Evolutionary conservation across 345 rosid genomes (phyloP).

Genomic region (Sisymbrium altissimum): DNA sequence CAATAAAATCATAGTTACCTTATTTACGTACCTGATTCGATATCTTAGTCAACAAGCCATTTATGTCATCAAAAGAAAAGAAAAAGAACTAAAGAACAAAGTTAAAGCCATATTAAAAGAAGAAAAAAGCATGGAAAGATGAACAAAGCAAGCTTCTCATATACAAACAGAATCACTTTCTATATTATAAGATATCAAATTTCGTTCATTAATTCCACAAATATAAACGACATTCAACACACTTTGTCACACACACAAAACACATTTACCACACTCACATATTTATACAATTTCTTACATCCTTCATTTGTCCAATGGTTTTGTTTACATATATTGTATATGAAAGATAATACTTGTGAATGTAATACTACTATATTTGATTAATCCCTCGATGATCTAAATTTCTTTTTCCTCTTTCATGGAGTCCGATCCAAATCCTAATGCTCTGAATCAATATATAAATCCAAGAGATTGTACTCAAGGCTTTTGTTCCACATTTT

Average conservation of each 20-base stretch:
- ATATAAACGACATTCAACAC: conserved; percentile 1
- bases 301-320: conserved; percentile 10
- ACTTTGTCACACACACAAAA: not conserved
- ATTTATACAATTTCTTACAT: conserved; percentile 1
- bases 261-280: not conserved
- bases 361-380: conserved; percentile 1
- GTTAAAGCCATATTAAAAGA: conserved; percentile 36
- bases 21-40: conserved; percentile 19
- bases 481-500: conserved; percentile 66
- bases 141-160: conserved; percentile 28
- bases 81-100: conserved; percentile 31
- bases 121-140: conserved; percentile 10
- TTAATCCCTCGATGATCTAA: conserved; percentile 7
- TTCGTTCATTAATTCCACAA: not conserved
- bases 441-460: conserved; percentile 50
- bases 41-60: conserved; percentile 38
- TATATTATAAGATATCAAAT: conserved; percentile 5
- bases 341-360: not conserved
- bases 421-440: conserved; percentile 38
- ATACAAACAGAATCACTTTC: conserved; percentile 11
- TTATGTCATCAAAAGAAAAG: conserved; percentile 24
- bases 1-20: conserved; percentile 2
- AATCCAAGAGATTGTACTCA: conserved; percentile 70
- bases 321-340: conserved; percentile 1
- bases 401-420: conserved; percentile 9